A percentile compares a stretch with the other conserved stretches of the same genome.
phyloP scores from a whole-genome alignment of 148 eudicot genomes.

The Camellia sinensis region DNA sequence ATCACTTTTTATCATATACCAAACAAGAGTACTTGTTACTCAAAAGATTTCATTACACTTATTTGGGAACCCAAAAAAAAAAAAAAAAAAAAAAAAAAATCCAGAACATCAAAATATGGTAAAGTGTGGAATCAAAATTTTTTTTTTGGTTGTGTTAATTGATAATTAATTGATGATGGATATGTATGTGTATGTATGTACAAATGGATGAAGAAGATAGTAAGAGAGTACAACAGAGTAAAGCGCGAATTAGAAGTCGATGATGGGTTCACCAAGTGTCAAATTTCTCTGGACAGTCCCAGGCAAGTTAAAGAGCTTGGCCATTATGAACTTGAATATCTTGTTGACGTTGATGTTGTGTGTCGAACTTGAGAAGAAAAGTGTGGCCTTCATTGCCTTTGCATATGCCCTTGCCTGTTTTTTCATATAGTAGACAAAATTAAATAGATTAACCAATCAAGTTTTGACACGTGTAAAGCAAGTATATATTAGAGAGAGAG shows the following conservation, averaged over 20 bases:
- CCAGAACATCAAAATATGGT: no score
- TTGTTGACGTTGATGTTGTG: conserved; percentile 81
- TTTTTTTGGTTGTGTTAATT: neutral
- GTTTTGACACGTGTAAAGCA: neutral
- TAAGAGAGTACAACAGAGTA: neutral
- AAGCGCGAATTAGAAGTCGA: conserved; percentile 39
- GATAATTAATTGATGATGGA: no score
- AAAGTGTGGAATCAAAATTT: neutral
- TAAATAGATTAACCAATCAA: neutral
- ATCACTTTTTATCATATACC: no score
- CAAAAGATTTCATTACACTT: no score
- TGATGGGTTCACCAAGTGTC: conserved; percentile 61
- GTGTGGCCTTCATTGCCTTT: conserved; percentile 63
- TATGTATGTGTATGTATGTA: neutral
- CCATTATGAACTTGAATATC: conserved; percentile 67
- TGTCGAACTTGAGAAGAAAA: conserved; percentile 70
- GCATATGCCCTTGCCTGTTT: conserved; percentile 67
- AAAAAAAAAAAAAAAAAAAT: no score
- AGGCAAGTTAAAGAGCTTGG: conserved; percentile 67
- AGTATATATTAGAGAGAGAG: no score
- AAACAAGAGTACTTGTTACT: no score
- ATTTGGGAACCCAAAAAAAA: no score
- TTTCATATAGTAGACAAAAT: neutral
- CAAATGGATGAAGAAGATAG: neutral
- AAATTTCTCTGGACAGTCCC: conserved; percentile 60